Percentiles rank a stretch among this genome's conserved stretches.
These are phyloP conservation scores for Botrytis byssoidea DNA, from an alignment of 2,329 filamentous ascomycete species.

Conservation along the genomic window DNA sequence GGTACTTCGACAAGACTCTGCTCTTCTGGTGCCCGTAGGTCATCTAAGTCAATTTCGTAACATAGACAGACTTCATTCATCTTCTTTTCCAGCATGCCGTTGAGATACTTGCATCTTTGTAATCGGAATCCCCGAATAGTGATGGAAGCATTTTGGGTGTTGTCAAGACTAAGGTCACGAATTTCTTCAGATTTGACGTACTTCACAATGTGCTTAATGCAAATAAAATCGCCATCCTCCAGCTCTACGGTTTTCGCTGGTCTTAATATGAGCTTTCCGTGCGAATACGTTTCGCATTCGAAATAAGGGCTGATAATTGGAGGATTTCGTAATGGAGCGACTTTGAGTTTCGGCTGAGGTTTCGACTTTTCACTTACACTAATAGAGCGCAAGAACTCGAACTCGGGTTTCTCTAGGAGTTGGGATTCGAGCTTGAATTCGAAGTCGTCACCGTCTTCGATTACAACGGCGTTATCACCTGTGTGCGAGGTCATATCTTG, in stretches of 20 bases:
- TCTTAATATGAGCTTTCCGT: constrained; percentile 40
- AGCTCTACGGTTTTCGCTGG: constrained; percentile 31
- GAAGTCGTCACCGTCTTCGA: constrained; percentile 20
- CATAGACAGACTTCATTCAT: constrained; percentile 48
- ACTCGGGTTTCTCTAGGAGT: constrained; percentile 4
- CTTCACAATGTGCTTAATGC: constrained; percentile 36
- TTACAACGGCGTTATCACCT: not conserved
- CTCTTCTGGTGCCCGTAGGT: constrained; percentile 36
- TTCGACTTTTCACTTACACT: constrained; percentile 21
- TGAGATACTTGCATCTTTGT: constrained; percentile 39
- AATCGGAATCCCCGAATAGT: constrained; percentile 46
- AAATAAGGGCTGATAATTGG: constrained; percentile 28
- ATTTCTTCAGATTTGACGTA: not conserved
- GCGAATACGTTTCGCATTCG: constrained; percentile 43
- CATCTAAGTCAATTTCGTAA: constrained; percentile 42
- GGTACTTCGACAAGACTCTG: constrained; percentile 48
- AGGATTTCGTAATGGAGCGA: constrained; percentile 34
- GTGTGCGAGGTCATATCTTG: not conserved
- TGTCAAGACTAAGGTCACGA: constrained; percentile 40
- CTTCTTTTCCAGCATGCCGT: constrained; percentile 41
- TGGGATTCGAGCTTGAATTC: constrained; percentile 11
- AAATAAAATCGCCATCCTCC: constrained; percentile 41
- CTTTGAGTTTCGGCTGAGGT: not conserved
- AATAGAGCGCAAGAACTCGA: constrained; percentile 8
- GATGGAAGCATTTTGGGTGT: constrained; percentile 35